phyloP scores from a whole-genome alignment of 2,329 filamentous ascomycete species.

The Monilinia laxa region DNA sequence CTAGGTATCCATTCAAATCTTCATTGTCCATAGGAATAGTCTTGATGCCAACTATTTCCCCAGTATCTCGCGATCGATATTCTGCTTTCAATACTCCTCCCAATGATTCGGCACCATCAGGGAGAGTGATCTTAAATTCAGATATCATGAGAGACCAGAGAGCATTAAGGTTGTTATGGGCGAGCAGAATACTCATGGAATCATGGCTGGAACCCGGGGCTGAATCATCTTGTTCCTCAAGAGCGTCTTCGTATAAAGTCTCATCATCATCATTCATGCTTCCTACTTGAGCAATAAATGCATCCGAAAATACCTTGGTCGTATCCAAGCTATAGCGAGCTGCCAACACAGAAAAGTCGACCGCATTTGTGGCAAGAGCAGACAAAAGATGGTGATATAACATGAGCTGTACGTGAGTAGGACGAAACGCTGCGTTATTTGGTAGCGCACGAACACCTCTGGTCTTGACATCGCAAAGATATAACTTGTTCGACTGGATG shows the following conservation, averaged over 20 bases:
- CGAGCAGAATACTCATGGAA: constrained; percentile 46
- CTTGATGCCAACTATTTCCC: constrained; percentile 55
- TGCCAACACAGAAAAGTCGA: constrained; percentile 70
- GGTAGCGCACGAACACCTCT: constrained; percentile 61
- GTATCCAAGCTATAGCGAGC: constrained; percentile 68
- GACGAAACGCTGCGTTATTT: constrained; percentile 63
- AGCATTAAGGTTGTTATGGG: constrained; percentile 57
- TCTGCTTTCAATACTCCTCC: constrained; percentile 57
- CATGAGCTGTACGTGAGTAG: constrained; percentile 83
- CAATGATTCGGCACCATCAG: constrained; percentile 54
- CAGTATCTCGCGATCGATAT: constrained; percentile 50
- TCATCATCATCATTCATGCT: constrained; percentile 62
- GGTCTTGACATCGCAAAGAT: constrained; percentile 88
- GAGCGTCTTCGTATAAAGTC: constrained; percentile 50
- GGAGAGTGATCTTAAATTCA: constrained; percentile 51
- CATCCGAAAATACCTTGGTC: constrained; percentile 69
- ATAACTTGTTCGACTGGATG: constrained; percentile 48
- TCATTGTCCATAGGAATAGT: constrained; percentile 65
- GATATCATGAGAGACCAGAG: constrained; percentile 64
- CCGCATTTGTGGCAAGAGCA: constrained; percentile 66
- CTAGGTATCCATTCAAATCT: constrained; percentile 64
- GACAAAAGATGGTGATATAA: constrained; percentile 86
- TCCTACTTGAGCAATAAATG: constrained; percentile 74
- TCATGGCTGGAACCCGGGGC: constrained; percentile 34
- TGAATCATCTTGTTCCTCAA: constrained; percentile 36